Percentiles rank a stretch among this genome's conserved stretches.
Evolutionary conservation across 805 yeast genomes (phyloP).

Genomic region (Metschnikowia bowlesiae): DNA sequence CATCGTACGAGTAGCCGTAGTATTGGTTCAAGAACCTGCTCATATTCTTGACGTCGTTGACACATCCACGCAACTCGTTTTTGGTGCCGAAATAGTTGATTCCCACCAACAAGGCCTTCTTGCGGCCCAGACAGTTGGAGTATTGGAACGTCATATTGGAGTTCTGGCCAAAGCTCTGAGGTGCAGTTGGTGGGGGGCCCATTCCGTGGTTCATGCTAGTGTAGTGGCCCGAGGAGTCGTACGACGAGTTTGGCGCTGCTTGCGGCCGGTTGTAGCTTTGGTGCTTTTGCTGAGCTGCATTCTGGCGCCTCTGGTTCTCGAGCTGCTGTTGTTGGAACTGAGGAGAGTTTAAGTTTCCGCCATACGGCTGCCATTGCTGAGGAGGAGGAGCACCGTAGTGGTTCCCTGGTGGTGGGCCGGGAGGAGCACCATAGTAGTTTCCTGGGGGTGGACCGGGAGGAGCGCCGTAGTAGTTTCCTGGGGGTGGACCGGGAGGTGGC

Average conservation of each 20-base stretch:
- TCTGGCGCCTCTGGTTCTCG: conserved; percentile 17
- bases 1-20: conserved; percentile 47
- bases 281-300: conserved; percentile 5
- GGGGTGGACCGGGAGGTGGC: conserved; percentile 13
- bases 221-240: conserved; percentile 15
- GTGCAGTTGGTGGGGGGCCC: conserved; percentile 24
- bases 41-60: conserved; percentile 67
- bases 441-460: conserved; percentile 7
- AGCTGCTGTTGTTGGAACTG: conserved; percentile 16
- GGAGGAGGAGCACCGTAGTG: conserved; percentile 21
- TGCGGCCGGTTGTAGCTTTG: conserved; percentile 12
- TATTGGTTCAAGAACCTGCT: conserved; percentile 32
- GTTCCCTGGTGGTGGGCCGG: conserved; percentile 10
- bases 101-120: conserved; percentile 74
- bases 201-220: conserved; percentile 2
- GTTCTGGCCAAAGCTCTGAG: conserved; percentile 36
- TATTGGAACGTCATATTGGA: conserved; percentile 44
- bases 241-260: conserved; percentile 18
- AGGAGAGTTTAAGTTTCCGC: conserved; percentile 14
- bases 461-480: conserved; percentile 19
- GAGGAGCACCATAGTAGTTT: too few species aligned
- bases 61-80: conserved; percentile 68
- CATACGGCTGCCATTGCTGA: conserved; percentile 13
- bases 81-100: conserved; percentile 68
- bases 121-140: conserved; percentile 65